Conservation (phyloP, 1,139 yeast genomes). For the Eremothecium coryli region DNA sequence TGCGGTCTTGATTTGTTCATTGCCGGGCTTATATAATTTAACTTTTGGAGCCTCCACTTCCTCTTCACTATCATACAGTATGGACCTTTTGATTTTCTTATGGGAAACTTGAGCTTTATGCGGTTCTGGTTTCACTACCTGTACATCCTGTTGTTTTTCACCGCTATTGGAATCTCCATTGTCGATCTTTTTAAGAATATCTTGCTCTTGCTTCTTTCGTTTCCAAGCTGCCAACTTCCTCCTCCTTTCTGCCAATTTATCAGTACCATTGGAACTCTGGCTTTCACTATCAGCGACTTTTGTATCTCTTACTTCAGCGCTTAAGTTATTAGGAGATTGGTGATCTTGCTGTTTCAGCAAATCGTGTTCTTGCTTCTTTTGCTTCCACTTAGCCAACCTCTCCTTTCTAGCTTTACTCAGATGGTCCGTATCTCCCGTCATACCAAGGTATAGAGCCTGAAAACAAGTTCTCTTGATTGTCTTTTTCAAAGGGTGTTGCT, state of each 20-base stretch:
- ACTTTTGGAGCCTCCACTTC: conserved; percentile 15
- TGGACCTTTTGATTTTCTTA: conserved; percentile 7
- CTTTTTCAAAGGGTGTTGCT: too few species aligned
- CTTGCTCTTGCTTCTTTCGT: conserved; percentile 31
- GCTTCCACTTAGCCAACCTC: conserved; percentile 37
- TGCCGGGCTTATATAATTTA: conserved; percentile 15
- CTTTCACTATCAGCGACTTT: too few species aligned
- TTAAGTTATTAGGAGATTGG: conserved; percentile 7
- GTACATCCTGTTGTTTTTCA: conserved; percentile 31
- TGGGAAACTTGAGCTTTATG: conserved; percentile 1
- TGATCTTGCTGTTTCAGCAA: conserved; percentile 17
- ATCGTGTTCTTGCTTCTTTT: conserved; percentile 30
- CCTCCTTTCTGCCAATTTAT: conserved; percentile 16
- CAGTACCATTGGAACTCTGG: conserved; percentile 13
- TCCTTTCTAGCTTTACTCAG: conserved; percentile 11
- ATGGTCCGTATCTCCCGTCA: too few species aligned
- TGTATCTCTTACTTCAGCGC: too few species aligned
- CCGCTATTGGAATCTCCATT: conserved; percentile 29
- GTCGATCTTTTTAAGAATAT: conserved; percentile 2
- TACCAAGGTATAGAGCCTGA: too few species aligned
- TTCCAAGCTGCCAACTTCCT: conserved; percentile 37
- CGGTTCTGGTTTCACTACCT: conserved; percentile 33
- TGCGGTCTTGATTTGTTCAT: neutral
- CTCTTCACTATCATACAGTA: conserved; percentile 29
- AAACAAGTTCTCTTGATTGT: too few species aligned